These are phyloP conservation scores for Tephrocybe sp. DNA, from an alignment of 768 basidiomycete genomes.

Conservation along the genomic window DNA sequence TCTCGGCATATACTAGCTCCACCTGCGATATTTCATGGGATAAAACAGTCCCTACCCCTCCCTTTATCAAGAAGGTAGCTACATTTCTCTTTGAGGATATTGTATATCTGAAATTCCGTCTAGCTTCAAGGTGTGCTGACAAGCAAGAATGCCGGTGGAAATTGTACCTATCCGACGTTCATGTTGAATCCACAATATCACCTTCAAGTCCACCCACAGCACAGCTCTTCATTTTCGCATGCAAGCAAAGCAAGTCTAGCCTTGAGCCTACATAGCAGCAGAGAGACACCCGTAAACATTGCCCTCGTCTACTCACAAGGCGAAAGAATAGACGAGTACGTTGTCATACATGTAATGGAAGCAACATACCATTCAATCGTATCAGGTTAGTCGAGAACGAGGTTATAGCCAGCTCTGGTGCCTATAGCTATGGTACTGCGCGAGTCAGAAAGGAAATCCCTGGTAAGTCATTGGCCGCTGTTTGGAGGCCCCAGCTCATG, in stretches of 20 bases:
- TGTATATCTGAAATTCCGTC: neutral
- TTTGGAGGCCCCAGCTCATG: neutral
- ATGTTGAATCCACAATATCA: conserved; percentile 91
- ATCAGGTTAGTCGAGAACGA: conserved; percentile 65
- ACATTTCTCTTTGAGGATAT: neutral
- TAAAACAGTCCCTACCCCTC: conserved; percentile 33
- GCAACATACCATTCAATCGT: neutral
- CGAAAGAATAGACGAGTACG: conserved; percentile 72
- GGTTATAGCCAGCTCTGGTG: conserved; percentile 68
- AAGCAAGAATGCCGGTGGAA: conserved; percentile 78
- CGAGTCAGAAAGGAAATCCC: conserved; percentile 47
- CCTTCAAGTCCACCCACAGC: conserved; percentile 50
- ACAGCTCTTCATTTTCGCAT: conserved; percentile 7
- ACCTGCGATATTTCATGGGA: conserved; percentile 44
- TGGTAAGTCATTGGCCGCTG: conserved; percentile 36
- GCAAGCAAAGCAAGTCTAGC: conserved; percentile 37
- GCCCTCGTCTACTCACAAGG: conserved; percentile 75
- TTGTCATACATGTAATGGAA: conserved; percentile 9
- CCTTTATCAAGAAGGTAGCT: conserved; percentile 38
- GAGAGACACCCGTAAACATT: conserved; percentile 71
- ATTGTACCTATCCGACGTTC: conserved; percentile 73
- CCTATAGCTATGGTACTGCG: conserved; percentile 79
- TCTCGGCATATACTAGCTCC: conserved; percentile 55
- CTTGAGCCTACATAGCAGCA: conserved; percentile 52
- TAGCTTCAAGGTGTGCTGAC: conserved; percentile 66